Evolutionary conservation across 1,284 basidiomycete genomes (phyloP).

Genomic region (Cutaneotrichosporon arboriforme): DNA sequence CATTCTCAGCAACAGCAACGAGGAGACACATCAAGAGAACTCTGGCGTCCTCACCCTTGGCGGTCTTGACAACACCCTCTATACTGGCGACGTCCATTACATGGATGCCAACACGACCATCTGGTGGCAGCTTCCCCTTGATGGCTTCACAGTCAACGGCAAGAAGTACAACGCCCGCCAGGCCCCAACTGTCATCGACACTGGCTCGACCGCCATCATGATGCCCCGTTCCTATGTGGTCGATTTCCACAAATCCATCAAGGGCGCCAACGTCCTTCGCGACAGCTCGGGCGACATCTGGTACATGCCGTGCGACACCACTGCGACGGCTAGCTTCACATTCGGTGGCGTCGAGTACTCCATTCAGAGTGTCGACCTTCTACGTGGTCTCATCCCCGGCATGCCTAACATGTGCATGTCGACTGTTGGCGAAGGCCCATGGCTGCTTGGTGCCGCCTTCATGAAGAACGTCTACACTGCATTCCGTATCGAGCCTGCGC

Average conservation of each 20-base stretch:
- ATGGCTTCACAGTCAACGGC: constrained; percentile 48
- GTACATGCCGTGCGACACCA: constrained; percentile 59
- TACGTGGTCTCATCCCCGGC: constrained; percentile 50
- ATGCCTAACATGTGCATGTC: not conserved
- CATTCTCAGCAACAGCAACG: not conserved
- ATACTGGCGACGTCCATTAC: constrained; percentile 73
- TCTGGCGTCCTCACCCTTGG: constrained; percentile 77
- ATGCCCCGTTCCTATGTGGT: constrained; percentile 1
- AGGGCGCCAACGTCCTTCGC: not conserved
- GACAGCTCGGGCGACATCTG: constrained; percentile 49
- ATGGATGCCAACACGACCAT: constrained; percentile 48
- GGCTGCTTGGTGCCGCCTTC: constrained; percentile 14
- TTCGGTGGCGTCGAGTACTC: constrained; percentile 50
- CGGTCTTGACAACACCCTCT: constrained; percentile 59
- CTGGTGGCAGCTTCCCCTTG: constrained; percentile 51
- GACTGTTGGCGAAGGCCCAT: constrained; percentile 15
- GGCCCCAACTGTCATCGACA: constrained; percentile 5
- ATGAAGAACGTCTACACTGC: constrained; percentile 17
- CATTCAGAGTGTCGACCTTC: constrained; percentile 25
- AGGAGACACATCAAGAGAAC: constrained; percentile 57
- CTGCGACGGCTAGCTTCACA: constrained; percentile 61
- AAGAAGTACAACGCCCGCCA: constrained; percentile 3
- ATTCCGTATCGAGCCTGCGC: not conserved
- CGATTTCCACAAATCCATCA: constrained; percentile 1
- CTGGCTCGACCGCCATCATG: constrained; percentile 6